phyloP scores from a whole-genome alignment of 2,329 filamentous ascomycete genomes.

The Ophiobolus disseminans region DNA sequence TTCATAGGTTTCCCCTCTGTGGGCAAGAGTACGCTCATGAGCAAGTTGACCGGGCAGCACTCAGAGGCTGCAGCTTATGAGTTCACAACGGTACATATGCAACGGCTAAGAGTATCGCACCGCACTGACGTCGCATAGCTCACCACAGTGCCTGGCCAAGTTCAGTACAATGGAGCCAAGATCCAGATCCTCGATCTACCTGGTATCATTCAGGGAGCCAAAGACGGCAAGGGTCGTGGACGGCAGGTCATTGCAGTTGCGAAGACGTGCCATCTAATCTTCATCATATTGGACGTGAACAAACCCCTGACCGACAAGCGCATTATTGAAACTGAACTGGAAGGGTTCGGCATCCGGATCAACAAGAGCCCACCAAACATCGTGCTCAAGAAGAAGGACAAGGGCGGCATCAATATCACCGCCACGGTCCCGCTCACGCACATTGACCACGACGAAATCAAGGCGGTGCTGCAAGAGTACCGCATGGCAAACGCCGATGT shows the following conservation, averaged over 20 bases:
- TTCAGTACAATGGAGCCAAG: slow-evolving; percentile 94
- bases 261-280: slow-evolving; percentile 98
- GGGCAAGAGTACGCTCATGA: slow-evolving; percentile 98
- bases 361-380: slow-evolving; percentile 98
- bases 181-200: slow-evolving; percentile 98
- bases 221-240: slow-evolving; percentile 96
- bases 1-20: slow-evolving; percentile 99
- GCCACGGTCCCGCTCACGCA: slow-evolving; percentile 90
- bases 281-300: slow-evolving; percentile 98
- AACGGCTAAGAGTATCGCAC: background rate
- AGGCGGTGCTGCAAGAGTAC: slow-evolving; percentile 97
- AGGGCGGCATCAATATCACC: slow-evolving; percentile 95
- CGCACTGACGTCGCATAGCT: slow-evolving; percentile 53
- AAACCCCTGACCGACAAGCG: slow-evolving; percentile 97
- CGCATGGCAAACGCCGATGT: slow-evolving; percentile 96
- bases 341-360: slow-evolving; percentile 96
- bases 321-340: slow-evolving; percentile 91
- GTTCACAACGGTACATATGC: slow-evolving; percentile 74
- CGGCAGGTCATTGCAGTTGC: slow-evolving; percentile 98
- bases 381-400: slow-evolving; percentile 99
- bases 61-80: slow-evolving; percentile 98
- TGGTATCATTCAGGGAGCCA: slow-evolving; percentile 98
- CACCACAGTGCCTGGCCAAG: slow-evolving; percentile 95
- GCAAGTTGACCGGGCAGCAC: slow-evolving; percentile 89
- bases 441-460: slow-evolving; percentile 96